phyloP scores from a whole-genome alignment of 2,329 filamentous ascomycete genomes.

The Amauroascus verrucosus region DNA sequence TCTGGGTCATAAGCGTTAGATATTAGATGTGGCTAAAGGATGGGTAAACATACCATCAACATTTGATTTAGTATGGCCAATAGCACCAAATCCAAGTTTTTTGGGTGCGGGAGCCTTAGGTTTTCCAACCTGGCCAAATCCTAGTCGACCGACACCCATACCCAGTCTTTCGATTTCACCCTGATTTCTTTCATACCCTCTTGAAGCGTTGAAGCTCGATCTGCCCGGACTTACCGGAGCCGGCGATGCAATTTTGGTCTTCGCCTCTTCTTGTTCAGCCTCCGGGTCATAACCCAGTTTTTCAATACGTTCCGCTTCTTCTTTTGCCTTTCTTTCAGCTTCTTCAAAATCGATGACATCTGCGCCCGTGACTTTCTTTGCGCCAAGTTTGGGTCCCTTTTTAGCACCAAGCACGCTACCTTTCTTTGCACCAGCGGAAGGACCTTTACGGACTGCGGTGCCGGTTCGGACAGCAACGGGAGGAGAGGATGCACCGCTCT shows the following conservation, averaged over 20 bases:
- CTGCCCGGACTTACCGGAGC: conserved; percentile 61
- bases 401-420: conserved; percentile 76
- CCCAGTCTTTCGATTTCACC: conserved; percentile 81
- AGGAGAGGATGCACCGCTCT: conserved; percentile 44
- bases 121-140: conserved; percentile 76
- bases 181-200: conserved; percentile 46
- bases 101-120: conserved; percentile 53
- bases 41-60: conserved; percentile 49
- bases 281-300: conserved; percentile 94
- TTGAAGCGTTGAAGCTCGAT: conserved; percentile 51
- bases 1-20: conserved; percentile 31
- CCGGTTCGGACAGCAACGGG: conserved; percentile 59
- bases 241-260: conserved; percentile 55
- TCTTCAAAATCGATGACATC: conserved; percentile 92
- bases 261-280: conserved; percentile 54
- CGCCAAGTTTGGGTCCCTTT: conserved; percentile 74
- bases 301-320: conserved; percentile 90
- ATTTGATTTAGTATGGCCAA: conserved; percentile 61
- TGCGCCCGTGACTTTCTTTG: conserved; percentile 69
- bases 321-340: conserved; percentile 91
- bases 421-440: conserved; percentile 59
- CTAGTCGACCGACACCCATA: conserved; percentile 75
- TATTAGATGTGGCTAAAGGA: conserved; percentile 14
- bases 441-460: conserved; percentile 69
- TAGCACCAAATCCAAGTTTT: conserved; percentile 80